phyloP scores from a whole-genome alignment of 208 protist species.

The Porcisia deanei region DNA sequence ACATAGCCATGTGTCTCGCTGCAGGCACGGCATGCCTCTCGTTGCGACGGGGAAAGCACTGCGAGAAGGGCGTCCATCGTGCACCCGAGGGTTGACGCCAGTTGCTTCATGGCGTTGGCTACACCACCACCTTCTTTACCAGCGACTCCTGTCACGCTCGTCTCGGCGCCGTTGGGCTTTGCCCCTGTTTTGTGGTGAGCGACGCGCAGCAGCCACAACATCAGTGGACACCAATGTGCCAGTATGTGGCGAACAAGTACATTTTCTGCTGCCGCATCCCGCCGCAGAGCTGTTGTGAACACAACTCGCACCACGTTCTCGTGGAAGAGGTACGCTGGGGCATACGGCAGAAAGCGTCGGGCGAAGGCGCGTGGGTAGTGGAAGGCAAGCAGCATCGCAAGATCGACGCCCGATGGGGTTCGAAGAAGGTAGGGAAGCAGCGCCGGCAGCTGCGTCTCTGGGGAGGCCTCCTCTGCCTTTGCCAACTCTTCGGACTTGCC shows the following conservation, averaged over 20 bases:
- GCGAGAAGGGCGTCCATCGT: slow-evolving; percentile 55
- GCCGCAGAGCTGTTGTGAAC: slow-evolving; percentile 31
- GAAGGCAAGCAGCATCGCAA: slow-evolving; percentile 40
- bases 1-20: slow-evolving; percentile 15
- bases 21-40: slow-evolving; percentile 13
- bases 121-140: neutral
- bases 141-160: neutral
- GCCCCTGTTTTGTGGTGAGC: slow-evolving; percentile 29
- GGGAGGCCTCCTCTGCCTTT: slow-evolving; percentile 28
- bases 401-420: slow-evolving; percentile 32
- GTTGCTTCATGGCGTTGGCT: slow-evolving; percentile 29
- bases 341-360: slow-evolving; percentile 54
- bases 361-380: slow-evolving; percentile 51
- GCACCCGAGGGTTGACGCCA: slow-evolving; percentile 69
- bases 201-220: slow-evolving; percentile 46
- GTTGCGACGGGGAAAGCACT: slow-evolving; percentile 50
- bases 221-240: slow-evolving; percentile 50
- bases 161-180: slow-evolving; percentile 1
- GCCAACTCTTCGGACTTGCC: neutral
- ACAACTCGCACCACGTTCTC: slow-evolving; percentile 39
- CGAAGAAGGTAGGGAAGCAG: slow-evolving; percentile 75
- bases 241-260: slow-evolving; percentile 49
- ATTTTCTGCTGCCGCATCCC: slow-evolving; percentile 31
- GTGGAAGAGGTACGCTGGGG: slow-evolving; percentile 45
- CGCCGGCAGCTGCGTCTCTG: slow-evolving; percentile 42